Conservation (phyloP, 805 yeast species). For the Kockiozyma suomiensis region DNA sequence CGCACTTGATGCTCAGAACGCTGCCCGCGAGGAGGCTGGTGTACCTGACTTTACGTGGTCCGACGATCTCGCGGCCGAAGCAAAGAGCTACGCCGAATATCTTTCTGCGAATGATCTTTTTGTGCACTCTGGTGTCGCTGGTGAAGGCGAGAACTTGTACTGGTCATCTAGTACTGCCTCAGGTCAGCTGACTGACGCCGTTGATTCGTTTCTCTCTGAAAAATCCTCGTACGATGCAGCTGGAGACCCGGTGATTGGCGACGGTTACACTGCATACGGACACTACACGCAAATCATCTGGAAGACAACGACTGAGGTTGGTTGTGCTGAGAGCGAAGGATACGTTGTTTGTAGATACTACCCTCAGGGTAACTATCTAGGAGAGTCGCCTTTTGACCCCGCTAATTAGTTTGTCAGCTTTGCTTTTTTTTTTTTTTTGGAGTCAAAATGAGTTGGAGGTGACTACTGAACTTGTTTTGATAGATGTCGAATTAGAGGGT, state of each 20-base stretch:
- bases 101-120: conserved; percentile 7
- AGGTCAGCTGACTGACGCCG: conserved; percentile 11
- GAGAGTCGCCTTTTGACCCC: conserved; percentile 5
- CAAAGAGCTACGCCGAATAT: conserved; percentile 10
- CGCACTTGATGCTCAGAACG: conserved; percentile 6
- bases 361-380: conserved; percentile 11
- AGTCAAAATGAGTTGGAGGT: background rate
- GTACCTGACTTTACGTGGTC: conserved; percentile 7
- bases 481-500: background rate
- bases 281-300: conserved; percentile 18
- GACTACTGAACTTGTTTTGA: background rate
- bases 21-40: conserved; percentile 9
- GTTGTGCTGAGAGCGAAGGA: conserved; percentile 11
- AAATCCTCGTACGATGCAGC: conserved; percentile 3
- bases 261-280: background rate
- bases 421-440: background rate
- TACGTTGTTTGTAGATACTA: conserved; percentile 15
- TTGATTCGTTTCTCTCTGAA: conserved; percentile 3
- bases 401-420: background rate
- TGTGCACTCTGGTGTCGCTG: conserved; percentile 8
- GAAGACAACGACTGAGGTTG: conserved; percentile 16
- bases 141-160: conserved; percentile 16
- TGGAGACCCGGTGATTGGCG: conserved; percentile 11
- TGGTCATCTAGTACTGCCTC: conserved; percentile 4
- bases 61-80: conserved; percentile 6